phyloP scores from a whole-genome alignment of 106 monocot genomes.

The Posidonia australis region DNA sequence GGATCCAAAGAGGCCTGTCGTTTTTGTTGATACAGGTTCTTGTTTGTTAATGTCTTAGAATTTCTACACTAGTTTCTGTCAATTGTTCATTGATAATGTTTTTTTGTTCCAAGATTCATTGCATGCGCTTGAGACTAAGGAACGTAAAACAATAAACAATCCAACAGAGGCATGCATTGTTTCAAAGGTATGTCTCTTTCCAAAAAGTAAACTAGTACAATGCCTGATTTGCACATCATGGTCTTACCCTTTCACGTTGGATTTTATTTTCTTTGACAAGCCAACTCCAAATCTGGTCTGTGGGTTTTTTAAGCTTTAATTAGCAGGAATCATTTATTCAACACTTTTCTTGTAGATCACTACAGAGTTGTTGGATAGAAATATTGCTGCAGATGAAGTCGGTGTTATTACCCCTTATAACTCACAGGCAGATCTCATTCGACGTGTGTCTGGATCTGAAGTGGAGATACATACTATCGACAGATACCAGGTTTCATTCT shows the following conservation, averaged over 20 bases:
- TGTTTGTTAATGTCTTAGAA: not conserved
- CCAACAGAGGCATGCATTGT: conserved; percentile 66
- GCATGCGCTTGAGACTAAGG: conserved; percentile 53
- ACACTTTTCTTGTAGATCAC: conserved; percentile 25
- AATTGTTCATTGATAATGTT: not conserved
- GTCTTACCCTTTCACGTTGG: too few relatives aligned
- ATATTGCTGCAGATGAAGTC: conserved; percentile 43
- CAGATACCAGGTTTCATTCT: conserved; percentile 68
- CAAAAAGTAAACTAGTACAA: not conserved
- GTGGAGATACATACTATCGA: conserved; percentile 94
- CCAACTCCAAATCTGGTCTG: too few relatives aligned
- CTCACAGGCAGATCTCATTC: conserved; percentile 73
- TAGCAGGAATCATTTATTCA: not conserved
- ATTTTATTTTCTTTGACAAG: too few relatives aligned
- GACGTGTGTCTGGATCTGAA: conserved; percentile 24
- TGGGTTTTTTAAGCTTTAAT: not conserved
- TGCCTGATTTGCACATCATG: too few relatives aligned
- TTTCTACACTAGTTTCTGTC: not conserved
- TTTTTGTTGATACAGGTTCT: conserved; percentile 77
- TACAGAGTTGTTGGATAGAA: conserved; percentile 47
- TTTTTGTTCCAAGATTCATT: conserved; percentile 58
- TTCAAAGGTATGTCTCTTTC: conserved; percentile 47
- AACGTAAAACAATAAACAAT: conserved; percentile 49
- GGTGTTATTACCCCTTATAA: conserved; percentile 95
- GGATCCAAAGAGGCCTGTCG: conserved; percentile 65